Conservation (phyloP, 2,329 filamentous ascomycete genomes). For the Microsporum canis region DNA sequence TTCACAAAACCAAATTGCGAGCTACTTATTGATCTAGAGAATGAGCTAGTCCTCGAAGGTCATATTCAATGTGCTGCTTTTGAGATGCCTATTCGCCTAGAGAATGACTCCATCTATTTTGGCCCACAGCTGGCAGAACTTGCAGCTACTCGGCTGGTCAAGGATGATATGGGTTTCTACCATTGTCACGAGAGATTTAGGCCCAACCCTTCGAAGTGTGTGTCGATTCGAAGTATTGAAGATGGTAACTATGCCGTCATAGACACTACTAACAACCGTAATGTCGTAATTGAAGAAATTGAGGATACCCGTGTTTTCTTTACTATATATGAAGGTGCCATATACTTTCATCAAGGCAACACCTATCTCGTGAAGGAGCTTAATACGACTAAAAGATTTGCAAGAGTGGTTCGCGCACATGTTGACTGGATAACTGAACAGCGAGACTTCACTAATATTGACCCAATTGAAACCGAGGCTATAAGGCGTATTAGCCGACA, state of each 20-base stretch:
- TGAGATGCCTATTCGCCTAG: conserved; percentile 81
- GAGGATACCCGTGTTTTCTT: conserved; percentile 92
- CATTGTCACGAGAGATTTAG: conserved; percentile 84
- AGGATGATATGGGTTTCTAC: conserved; percentile 69
- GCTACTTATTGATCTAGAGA: conserved; percentile 81
- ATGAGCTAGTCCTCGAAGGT: conserved; percentile 81
- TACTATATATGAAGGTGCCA: conserved; percentile 91
- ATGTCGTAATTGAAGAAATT: conserved; percentile 77
- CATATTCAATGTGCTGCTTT: conserved; percentile 92
- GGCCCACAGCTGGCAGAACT: conserved; percentile 60
- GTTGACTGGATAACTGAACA: conserved; percentile 94
- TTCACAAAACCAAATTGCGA: conserved; percentile 81
- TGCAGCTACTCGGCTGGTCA: conserved; percentile 60
- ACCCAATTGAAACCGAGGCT: conserved; percentile 82
- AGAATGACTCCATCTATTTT: conserved; percentile 67
- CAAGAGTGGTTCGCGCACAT: conserved; percentile 75
- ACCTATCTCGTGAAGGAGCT: conserved; percentile 90
- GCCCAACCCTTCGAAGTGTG: conserved; percentile 68
- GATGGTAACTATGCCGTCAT: conserved; percentile 92
- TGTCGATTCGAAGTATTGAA: conserved; percentile 79
- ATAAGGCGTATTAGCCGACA: conserved; percentile 56
- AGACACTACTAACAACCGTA: conserved; percentile 67
- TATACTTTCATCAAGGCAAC: conserved; percentile 91
- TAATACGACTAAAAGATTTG: conserved; percentile 64
- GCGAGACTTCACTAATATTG: conserved; percentile 86